Percentiles rank a stretch among this genome's conserved stretches.
Evolutionary conservation across 768 basidiomycete genomes (phyloP).

Genomic region (Suillus plorans): DNA sequence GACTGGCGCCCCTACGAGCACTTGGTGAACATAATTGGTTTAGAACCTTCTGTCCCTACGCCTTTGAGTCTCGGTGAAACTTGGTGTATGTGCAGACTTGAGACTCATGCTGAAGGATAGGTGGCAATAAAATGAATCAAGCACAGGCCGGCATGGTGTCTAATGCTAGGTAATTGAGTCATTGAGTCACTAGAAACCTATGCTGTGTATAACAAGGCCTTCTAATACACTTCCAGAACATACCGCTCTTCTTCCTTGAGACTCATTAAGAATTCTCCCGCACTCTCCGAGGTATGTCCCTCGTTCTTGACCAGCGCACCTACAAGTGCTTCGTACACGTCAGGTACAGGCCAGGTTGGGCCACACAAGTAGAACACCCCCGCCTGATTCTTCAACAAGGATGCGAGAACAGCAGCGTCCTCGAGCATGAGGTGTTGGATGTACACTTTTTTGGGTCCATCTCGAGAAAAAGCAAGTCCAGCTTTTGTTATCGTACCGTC

Average conservation of each 20-base stretch:
- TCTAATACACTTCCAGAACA: constrained; percentile 72
- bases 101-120: background rate
- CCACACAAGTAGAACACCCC: constrained; percentile 97
- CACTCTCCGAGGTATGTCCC: constrained; percentile 58
- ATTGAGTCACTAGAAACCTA: background rate
- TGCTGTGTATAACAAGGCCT: background rate
- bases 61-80: background rate
- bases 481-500: constrained; percentile 85
- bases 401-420: constrained; percentile 74
- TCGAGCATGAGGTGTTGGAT: constrained; percentile 99
- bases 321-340: constrained; percentile 92
- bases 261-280: constrained; percentile 81
- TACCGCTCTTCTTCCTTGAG: constrained; percentile 97
- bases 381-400: constrained; percentile 67
- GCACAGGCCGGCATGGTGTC: background rate
- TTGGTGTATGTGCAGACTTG: background rate
- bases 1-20: constrained; percentile 79
- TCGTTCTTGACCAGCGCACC: constrained; percentile 74
- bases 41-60: background rate
- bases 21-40: constrained; percentile 50
- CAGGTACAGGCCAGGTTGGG: constrained; percentile 99
- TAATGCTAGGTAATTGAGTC: background rate
- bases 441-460: constrained; percentile 90
- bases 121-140: background rate
- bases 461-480: constrained; percentile 95